phyloP scores from a whole-genome alignment of 768 basidiomycete genomes.

The Boletus vermiculosoides region DNA sequence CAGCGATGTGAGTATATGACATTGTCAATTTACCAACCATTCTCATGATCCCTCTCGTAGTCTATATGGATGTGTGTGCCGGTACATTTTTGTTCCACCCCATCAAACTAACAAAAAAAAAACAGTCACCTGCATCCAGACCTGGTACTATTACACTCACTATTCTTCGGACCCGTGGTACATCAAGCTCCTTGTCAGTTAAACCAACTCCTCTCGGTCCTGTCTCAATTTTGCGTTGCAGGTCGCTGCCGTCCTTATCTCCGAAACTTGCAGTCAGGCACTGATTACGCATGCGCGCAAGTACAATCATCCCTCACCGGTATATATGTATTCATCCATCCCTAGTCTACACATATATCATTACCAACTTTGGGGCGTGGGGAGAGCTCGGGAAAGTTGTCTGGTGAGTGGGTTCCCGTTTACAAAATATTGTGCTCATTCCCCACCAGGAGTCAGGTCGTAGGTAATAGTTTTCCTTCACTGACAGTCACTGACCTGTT shows the following conservation, averaged over 20 bases:
- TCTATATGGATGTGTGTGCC: constrained; percentile 47
- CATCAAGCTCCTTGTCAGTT: constrained; percentile 45
- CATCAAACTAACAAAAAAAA: not conserved
- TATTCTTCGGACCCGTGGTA: constrained; percentile 52
- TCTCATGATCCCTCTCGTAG: constrained; percentile 30
- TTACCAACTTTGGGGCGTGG: constrained; percentile 40
- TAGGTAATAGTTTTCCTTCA: constrained; percentile 6
- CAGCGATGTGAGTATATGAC: constrained; percentile 43
- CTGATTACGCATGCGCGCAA: constrained; percentile 52
- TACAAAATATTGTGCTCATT: not conserved
- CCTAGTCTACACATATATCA: constrained; percentile 47
- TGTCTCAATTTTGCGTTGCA: constrained; percentile 21
- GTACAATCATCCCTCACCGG: not conserved
- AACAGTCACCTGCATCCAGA: constrained; percentile 54
- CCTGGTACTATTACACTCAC: constrained; percentile 18
- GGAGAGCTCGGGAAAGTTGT: constrained; percentile 34
- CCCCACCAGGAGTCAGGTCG: constrained; percentile 21
- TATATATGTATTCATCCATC: not conserved
- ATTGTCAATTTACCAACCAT: not conserved
- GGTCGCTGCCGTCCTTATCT: constrained; percentile 49
- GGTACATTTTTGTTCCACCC: not conserved
- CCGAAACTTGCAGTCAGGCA: constrained; percentile 53
- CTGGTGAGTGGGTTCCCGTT: constrained; percentile 35
- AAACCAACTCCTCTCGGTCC: not conserved
- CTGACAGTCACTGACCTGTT: constrained; percentile 5